A percentile compares a stretch with the other conserved stretches of the same genome.
phyloP scores from a whole-genome alignment of 768 basidiomycete species.

The Cyclocybe cylindracea region DNA sequence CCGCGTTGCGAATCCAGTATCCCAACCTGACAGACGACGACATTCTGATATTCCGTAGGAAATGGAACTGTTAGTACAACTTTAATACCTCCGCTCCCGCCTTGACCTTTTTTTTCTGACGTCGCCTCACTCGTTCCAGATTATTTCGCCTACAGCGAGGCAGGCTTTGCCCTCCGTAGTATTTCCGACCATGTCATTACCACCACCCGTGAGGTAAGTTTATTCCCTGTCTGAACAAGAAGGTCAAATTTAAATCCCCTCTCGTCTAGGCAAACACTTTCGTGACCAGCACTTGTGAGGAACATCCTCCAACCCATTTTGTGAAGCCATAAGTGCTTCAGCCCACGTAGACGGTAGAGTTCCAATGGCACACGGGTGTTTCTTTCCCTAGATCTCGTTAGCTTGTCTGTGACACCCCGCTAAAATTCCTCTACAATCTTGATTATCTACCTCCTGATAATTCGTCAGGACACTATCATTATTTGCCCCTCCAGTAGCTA shows the following conservation, averaged over 20 bases:
- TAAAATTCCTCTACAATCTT: too few relatives aligned
- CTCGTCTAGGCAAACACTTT: constrained; percentile 2
- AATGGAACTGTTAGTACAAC: constrained; percentile 9
- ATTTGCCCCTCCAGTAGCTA: too few relatives aligned
- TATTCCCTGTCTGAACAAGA: neutral
- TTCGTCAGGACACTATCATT: too few relatives aligned
- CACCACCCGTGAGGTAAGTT: constrained; percentile 7
- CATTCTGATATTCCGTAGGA: constrained; percentile 7
- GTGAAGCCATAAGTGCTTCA: neutral
- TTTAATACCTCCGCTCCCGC: neutral
- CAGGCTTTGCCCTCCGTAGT: constrained; percentile 11
- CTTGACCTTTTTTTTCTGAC: neutral
- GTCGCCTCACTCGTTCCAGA: neutral
- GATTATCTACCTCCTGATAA: too few relatives aligned
- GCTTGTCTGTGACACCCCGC: too few relatives aligned
- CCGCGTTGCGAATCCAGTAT: constrained; percentile 9
- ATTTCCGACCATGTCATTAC: constrained; percentile 11
- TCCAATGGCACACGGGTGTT: neutral
- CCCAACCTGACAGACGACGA: constrained; percentile 3
- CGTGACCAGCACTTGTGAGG: constrained; percentile 7
- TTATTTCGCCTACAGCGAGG: constrained; percentile 11
- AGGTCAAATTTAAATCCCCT: neutral
- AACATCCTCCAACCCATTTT: neutral
- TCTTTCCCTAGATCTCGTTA: neutral
- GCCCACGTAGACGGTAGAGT: neutral